Percentiles rank a stretch among this genome's conserved stretches.
phyloP scores from a whole-genome alignment of 768 basidiomycete genomes.

The Tulasnella calospora region DNA sequence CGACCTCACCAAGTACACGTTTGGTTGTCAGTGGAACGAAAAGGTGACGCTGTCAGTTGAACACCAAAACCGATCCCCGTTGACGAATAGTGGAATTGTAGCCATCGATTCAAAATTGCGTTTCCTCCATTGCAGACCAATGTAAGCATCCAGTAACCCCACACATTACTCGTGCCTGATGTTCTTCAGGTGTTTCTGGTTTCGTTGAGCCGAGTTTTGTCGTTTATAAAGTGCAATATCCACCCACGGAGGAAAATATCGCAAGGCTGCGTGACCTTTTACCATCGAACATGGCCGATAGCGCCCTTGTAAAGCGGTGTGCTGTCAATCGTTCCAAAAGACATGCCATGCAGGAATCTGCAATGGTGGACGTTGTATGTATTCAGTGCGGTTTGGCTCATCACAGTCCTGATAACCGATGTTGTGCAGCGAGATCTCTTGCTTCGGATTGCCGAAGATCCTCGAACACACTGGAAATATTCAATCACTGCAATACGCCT shows the following conservation, averaged over 20 bases:
- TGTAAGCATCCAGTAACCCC: constrained; percentile 39
- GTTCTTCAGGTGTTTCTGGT: constrained; percentile 48
- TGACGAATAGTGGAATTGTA: constrained; percentile 31
- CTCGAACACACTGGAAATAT: constrained; percentile 75
- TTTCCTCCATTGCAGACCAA: constrained; percentile 59
- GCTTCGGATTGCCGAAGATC: constrained; percentile 54
- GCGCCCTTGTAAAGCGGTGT: constrained; percentile 3
- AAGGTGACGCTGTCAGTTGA: constrained; percentile 47
- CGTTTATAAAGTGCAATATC: constrained; percentile 10
- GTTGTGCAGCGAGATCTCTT: constrained; percentile 42
- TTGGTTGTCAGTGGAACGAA: constrained; percentile 77
- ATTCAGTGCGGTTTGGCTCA: constrained; percentile 43
- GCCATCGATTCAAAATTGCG: constrained; percentile 72
- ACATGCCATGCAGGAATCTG: constrained; percentile 30
- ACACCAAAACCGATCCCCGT: too few relatives aligned
- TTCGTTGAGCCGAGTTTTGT: constrained; percentile 51
- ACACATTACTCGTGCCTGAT: constrained; percentile 23
- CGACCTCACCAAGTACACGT: constrained; percentile 54
- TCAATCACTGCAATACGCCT: constrained; percentile 62
- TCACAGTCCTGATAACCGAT: constrained; percentile 25
- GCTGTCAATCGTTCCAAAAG: not conserved
- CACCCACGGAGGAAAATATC: not conserved
- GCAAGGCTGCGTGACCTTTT: not conserved
- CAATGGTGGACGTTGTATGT: constrained; percentile 33
- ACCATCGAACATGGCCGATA: not conserved